Conservation (phyloP, 2,329 filamentous ascomycete genomes). For the Xylariomycetidae sp. region DNA sequence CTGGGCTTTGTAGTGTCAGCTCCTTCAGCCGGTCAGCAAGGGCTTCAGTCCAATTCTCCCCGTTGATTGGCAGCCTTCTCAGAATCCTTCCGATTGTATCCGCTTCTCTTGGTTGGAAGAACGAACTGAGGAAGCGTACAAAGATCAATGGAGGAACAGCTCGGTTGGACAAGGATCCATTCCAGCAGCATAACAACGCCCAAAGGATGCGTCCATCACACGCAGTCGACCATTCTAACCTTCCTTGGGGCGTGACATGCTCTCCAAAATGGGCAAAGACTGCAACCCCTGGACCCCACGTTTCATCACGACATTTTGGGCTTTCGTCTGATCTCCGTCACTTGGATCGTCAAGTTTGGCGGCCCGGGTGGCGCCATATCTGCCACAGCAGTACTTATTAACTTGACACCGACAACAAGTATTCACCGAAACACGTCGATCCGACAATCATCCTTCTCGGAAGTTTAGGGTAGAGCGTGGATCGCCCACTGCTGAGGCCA, state of each 20-base stretch:
- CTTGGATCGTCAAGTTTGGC: neutral
- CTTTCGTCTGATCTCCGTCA: conserved; percentile 4
- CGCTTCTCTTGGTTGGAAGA: too few species aligned
- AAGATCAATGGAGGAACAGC: too few species aligned
- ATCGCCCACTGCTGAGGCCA: conserved; percentile 10
- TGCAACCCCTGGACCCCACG: conserved; percentile 12
- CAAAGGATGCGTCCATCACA: too few species aligned
- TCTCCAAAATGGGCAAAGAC: conserved; percentile 4
- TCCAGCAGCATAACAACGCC: conserved; percentile 2
- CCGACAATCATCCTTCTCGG: conserved; percentile 9
- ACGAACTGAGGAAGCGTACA: too few species aligned
- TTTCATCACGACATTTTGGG: conserved; percentile 16
- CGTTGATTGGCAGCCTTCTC: conserved; percentile 15
- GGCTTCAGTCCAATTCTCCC: conserved; percentile 6
- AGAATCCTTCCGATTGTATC: conserved; percentile 16
- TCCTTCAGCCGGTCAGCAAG: conserved; percentile 14
- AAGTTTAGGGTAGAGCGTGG: conserved; percentile 8
- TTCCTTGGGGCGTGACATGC: neutral
- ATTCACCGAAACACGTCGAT: conserved; percentile 10
- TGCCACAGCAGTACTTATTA: neutral
- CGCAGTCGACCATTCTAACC: too few species aligned
- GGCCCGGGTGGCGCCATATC: neutral
- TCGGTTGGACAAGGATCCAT: neutral
- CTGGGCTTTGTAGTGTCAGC: conserved; percentile 6
- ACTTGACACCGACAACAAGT: neutral